A percentile compares a stretch with the other conserved stretches of the same genome.
phyloP scores from a whole-genome alignment of 768 basidiomycete genomes.

The Mycena rebaudengoi region DNA sequence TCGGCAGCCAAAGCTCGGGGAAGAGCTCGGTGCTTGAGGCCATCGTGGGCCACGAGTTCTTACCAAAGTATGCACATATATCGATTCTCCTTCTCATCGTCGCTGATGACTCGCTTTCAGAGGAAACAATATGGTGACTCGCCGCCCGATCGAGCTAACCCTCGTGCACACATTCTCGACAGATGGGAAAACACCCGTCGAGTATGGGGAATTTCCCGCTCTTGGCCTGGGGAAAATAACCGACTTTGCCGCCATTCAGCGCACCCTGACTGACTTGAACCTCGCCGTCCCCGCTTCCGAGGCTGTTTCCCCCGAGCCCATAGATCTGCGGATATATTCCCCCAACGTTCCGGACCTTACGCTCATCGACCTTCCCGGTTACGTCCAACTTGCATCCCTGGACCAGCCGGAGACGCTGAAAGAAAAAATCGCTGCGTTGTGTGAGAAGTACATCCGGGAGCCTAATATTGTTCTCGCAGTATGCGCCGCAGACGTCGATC shows the following conservation, averaged over 20 bases:
- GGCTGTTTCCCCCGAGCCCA: slow-evolving; percentile 93
- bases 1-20: slow-evolving; percentile 97
- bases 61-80: slow-evolving; percentile 87
- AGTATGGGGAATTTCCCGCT: slow-evolving; percentile 95
- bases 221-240: slow-evolving; percentile 90
- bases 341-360: slow-evolving; percentile 97
- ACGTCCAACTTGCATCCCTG: slow-evolving; percentile 92
- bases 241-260: slow-evolving; percentile 92
- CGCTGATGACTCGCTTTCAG: slow-evolving; percentile 49
- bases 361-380: slow-evolving; percentile 96
- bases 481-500: slow-evolving; percentile 97
- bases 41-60: slow-evolving; percentile 96
- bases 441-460: slow-evolving; percentile 98
- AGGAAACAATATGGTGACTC: slow-evolving; percentile 99
- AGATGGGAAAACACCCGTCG: slow-evolving; percentile 63
- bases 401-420: slow-evolving; percentile 96
- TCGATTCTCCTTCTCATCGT: background rate
- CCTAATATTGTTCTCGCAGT: slow-evolving; percentile 99
- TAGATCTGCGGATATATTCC: slow-evolving; percentile 96
- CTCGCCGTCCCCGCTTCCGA: slow-evolving; percentile 90
- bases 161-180: slow-evolving; percentile 87
- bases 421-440: slow-evolving; percentile 88
- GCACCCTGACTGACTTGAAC: slow-evolving; percentile 93
- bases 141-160: slow-evolving; percentile 97
- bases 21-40: slow-evolving; percentile 98